Base-by-base conservation (phyloP, 139 green algal species). In the Chlorella sorokiniana region DNA sequence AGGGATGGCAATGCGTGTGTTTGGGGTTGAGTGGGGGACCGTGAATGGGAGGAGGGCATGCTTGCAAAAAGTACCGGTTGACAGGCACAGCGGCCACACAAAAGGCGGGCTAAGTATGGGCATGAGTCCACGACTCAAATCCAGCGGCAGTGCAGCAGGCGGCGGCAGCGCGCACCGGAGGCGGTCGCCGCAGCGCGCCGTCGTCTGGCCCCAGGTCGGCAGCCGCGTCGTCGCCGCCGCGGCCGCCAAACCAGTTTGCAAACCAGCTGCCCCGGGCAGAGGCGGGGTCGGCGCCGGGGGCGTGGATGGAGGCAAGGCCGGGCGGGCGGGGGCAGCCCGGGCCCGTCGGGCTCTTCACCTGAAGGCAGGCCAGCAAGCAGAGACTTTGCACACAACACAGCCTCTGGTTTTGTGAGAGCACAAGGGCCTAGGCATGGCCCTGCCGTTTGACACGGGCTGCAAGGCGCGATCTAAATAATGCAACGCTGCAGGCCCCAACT, bases 221-320 rank as follows among this genome's bases (percentile, higher is more conserved):
- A 8, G 44, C 61, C 0, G 70, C 59, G 1, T 63, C 83, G 11
- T 69, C 76, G 29, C 27, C 67, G 37, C 44, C 42, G 6, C 56
- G 42, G 27, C 11, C 20, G 44, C 69, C 64, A 52, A 89, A 89
- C 73, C 65, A 84, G 72, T 78, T 61, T 25, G 67, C 59, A 79
- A 88, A 89, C 86, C 86, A 90, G 44, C 44, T 76, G 62, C 69
- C 64, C 33, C 73, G 74, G 69, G 41, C n/a, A 69, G 14, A 74
- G 27, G 82, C 29, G 9, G 56, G 25, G 9, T 67, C 72, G 37
- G 31, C 70, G 18, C 29, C n/a, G 22, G 18, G 42, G 4, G 22
- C 38, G 5, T 51, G 52, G 72, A 79, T 79, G 51, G 56, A 41
- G 52, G 72, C 72, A 38, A 71, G 74, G 38, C 56, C 74, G 38